Conservation (phyloP, 306 rosid species). For the Vachellia pachyceras region DNA sequence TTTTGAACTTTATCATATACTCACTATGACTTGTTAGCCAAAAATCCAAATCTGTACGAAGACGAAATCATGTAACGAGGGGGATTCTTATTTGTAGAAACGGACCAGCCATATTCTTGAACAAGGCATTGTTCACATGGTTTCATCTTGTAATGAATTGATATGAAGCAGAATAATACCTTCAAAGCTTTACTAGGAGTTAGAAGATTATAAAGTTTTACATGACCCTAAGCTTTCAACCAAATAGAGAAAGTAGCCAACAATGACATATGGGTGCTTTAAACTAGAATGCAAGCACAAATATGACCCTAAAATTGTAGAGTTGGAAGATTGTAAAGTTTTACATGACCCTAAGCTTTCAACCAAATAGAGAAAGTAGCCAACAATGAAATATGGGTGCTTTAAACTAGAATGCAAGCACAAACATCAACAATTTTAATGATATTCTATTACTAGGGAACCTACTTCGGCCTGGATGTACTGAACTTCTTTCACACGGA, state of each 20-base stretch:
- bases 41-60: not conserved
- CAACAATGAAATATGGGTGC: slow-evolving; percentile 21
- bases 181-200: not conserved
- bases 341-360: slow-evolving; percentile 12
- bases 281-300: slow-evolving; percentile 17
- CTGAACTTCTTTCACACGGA: slow-evolving; percentile 95
- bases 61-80: too few species aligned
- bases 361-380: slow-evolving; percentile 24
- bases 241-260: slow-evolving; percentile 30
- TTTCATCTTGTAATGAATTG: slow-evolving; percentile 20
- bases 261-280: slow-evolving; percentile 10
- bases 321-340: slow-evolving; percentile 27
- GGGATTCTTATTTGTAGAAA: too few species aligned
- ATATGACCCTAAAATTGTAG: too few species aligned
- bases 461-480: slow-evolving; percentile 98
- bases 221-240: slow-evolving; percentile 4
- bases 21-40: not conserved
- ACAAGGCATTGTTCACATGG: slow-evolving; percentile 7
- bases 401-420: slow-evolving; percentile 17
- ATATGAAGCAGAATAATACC: slow-evolving; percentile 24
- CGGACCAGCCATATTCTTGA: not conserved
- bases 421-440: slow-evolving; percentile 29
- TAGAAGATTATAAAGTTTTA: slow-evolving; percentile 32
- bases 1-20: slow-evolving; percentile 12
- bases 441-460: slow-evolving; percentile 22